Evolutionary conservation across 148 eudicot genomes (phyloP), one percentile per base, ranked within the genome.

Genomic region (Amaranthus hypochondriacus): DNA sequence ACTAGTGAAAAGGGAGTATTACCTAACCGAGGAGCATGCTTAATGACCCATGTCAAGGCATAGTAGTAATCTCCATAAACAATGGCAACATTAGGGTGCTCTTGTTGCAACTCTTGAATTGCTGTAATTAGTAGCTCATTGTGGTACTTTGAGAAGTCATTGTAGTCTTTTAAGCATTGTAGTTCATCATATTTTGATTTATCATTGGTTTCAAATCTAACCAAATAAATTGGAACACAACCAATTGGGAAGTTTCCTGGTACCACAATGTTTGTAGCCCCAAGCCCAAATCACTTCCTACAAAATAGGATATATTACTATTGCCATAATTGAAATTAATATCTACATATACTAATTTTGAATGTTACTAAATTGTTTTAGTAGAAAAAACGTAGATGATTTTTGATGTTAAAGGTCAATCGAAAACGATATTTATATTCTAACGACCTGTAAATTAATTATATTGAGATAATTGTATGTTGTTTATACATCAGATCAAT

Each of bases 231-330:
- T 1, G 88, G 88, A 0, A 87, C 62, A 28, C 88, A 87, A 0
- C 90, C 88, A 1, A 81, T 79, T 0, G 90, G 90, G 2, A 84
- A 70, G 70, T 78, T 85, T 49, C 89, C 83, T 1, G 86, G 84
- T 0, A 86, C 80, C 60, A 83, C 83, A 5, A 83, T 65, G 42
- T 69, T 53, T 3, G 55, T 69, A 2, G 86, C 86, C 6, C 89
- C 89, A 0, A 79, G 57, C n/a, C n/a, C 49, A 43, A 13, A 83
- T 83, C 46, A 79, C 67, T 73, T 75, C 77, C 85, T 85, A 59
- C 73, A 70, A 61, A 52, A 7, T 13, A 4, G 5, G 1, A 7
- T 13, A n/a, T 18, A 18, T 18, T 18, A 18, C 18, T 18, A 18
- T 18, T 0, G 18, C 18, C 18, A 18, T 18, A 18, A 18, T 18